A percentile compares a stretch with the other conserved stretches of the same genome.
Conservation (phyloP, 345 rosid species). For the Pistacia atlantica region DNA sequence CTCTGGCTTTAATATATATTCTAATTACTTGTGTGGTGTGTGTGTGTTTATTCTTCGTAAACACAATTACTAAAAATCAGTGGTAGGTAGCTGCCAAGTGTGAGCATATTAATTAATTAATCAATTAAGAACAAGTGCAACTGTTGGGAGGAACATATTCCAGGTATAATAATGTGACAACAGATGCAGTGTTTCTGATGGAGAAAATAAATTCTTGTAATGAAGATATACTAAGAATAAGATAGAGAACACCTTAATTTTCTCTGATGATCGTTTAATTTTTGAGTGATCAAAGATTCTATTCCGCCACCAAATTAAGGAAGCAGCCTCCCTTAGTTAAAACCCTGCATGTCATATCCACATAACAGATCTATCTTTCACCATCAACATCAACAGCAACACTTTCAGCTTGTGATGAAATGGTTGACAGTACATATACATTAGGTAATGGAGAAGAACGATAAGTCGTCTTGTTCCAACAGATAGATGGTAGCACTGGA, state of each 20-base stretch:
- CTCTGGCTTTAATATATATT: background rate
- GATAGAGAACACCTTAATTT: no score
- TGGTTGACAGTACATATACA: no score
- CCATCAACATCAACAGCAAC: no score
- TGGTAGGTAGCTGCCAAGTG: no score
- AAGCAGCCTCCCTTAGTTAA: background rate
- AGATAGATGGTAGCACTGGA: no score
- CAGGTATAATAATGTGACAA: background rate
- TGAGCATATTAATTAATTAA: no score
- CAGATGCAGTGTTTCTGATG: background rate
- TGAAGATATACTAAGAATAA: conserved; percentile 9
- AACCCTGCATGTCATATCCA: background rate
- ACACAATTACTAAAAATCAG: conserved; percentile 6
- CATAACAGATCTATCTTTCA: background rate
- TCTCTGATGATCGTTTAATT: no score
- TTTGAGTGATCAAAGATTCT: background rate
- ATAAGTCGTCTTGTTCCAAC: no score
- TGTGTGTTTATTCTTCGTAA: background rate
- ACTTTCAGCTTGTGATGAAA: no score
- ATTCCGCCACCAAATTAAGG: background rate
- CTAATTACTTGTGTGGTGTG: no score
- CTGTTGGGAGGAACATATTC: background rate
- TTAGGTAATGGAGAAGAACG: no score
- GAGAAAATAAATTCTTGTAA: background rate
- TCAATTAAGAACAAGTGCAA: background rate